phyloP scores from a whole-genome alignment of 164 flowering plant species.

The Vitis cinerea region DNA sequence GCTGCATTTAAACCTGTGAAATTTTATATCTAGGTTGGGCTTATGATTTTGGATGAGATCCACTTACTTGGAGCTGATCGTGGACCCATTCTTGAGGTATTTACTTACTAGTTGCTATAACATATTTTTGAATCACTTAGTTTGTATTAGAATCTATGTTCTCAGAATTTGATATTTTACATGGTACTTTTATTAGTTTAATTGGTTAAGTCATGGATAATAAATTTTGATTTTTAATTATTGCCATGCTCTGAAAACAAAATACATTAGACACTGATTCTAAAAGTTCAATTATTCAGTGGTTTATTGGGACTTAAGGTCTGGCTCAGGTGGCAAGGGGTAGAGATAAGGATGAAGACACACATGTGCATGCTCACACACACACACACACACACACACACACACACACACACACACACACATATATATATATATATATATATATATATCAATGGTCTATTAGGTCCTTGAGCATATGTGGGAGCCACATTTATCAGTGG shows the following conservation, averaged over 20 bases:
- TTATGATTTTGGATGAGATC: conserved; percentile 95
- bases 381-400: too few relatives aligned
- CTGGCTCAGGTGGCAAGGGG: too few relatives aligned
- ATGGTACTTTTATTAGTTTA: not conserved
- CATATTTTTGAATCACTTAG: not conserved
- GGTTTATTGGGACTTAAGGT: too few relatives aligned
- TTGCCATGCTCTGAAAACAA: not conserved
- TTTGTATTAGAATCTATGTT: not conserved
- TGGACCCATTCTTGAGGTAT: conserved; percentile 99
- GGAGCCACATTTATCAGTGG: not conserved
- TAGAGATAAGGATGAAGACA: too few relatives aligned
- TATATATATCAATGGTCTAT: too few relatives aligned
- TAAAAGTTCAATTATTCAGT: not conserved
- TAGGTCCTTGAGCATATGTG: too few relatives aligned
- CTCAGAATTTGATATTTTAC: not conserved
- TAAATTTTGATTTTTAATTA: not conserved
- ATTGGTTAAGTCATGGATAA: not conserved
- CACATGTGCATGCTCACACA: too few relatives aligned
- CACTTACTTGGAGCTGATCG: conserved; percentile 99
- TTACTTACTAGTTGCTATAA: not conserved
- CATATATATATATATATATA: too few relatives aligned
- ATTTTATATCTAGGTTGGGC: conserved; percentile 69
- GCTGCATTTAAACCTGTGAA: not conserved
- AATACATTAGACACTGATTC: not conserved
- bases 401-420: too few relatives aligned